Percentiles rank a stretch among this genome's conserved stretches.
These are phyloP conservation scores for Actinomucor elegans DNA, from an alignment of 371 early-diverging fungal genomes.

Conservation along the genomic window DNA sequence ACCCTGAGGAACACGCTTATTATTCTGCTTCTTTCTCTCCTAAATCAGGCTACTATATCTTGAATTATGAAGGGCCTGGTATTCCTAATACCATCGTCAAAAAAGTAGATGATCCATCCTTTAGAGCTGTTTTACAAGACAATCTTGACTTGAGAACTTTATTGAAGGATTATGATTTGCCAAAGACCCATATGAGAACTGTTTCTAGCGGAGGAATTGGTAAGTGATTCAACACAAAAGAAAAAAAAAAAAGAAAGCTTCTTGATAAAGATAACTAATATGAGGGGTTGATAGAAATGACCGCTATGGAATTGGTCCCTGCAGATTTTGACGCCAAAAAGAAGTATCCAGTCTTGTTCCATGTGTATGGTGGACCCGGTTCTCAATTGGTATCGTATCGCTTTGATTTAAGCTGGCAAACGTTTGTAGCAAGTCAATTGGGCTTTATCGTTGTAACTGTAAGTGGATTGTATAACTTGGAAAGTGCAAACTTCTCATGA, in stretches of 20 bases:
- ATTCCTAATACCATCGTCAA: slow-evolving; percentile 80
- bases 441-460: slow-evolving; percentile 69
- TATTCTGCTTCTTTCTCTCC: slow-evolving; percentile 79
- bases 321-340: slow-evolving; percentile 73
- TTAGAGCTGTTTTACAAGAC: slow-evolving; percentile 55
- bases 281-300: slow-evolving; percentile 57
- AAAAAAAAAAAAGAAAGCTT: not conserved
- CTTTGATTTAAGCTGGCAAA: slow-evolving; percentile 75
- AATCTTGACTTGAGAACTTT: slow-evolving; percentile 48
- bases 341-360: slow-evolving; percentile 86
- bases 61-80: slow-evolving; percentile 85
- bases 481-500: not conserved
- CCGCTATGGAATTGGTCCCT: slow-evolving; percentile 83
- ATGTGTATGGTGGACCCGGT: slow-evolving; percentile 92
- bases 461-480: slow-evolving; percentile 6
- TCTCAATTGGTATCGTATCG: slow-evolving; percentile 80
- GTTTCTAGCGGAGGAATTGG: slow-evolving; percentile 60
- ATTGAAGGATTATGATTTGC: slow-evolving; percentile 56
- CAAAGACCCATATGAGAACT: slow-evolving; percentile 53
- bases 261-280: slow-evolving; percentile 3
- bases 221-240: slow-evolving; percentile 6
- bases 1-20: slow-evolving; percentile 57
- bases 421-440: slow-evolving; percentile 65
- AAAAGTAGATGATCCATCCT: slow-evolving; percentile 50
- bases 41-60: slow-evolving; percentile 68